These are phyloP conservation scores for Oryza meyeriana DNA, from an alignment of 176 grass and related monocot genomes.

Conservation along the genomic window DNA sequence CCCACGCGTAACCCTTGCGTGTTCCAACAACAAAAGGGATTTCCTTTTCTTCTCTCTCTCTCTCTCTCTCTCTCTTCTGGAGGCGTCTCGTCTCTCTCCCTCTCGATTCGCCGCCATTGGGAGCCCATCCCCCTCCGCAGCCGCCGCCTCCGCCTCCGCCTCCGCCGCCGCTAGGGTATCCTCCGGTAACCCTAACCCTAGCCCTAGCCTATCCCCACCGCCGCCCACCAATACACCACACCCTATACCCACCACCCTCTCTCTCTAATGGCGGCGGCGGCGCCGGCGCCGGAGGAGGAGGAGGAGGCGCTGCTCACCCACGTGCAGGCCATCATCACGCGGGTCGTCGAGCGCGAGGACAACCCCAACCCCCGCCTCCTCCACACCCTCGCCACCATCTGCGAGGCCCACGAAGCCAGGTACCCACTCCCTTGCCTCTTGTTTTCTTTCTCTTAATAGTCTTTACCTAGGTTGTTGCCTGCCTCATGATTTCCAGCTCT, in stretches of 20 bases:
- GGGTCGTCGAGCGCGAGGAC: conserved; percentile 54
- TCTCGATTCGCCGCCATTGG: background rate
- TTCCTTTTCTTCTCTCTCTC: background rate
- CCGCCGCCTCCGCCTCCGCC: background rate
- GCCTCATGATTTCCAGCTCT: background rate
- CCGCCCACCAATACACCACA: too few species aligned
- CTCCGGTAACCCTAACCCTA: conserved; percentile 26
- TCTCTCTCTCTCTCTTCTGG: background rate
- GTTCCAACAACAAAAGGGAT: background rate
- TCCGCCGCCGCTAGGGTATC: background rate
- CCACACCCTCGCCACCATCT: conserved; percentile 82
- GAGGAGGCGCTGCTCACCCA: conserved; percentile 47
- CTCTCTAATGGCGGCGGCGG: conserved; percentile 26
- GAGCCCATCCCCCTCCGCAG: too few species aligned
- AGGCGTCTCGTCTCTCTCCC: background rate
- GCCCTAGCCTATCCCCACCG: background rate
- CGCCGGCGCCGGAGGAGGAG: background rate
- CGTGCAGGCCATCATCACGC: conserved; percentile 52
- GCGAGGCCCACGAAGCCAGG: conserved; percentile 80
- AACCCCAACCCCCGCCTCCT: conserved; percentile 80
- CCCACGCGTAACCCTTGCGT: too few species aligned
- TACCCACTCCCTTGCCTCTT: background rate
- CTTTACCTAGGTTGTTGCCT: background rate
- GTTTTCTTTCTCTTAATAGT: background rate
- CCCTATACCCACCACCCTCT: background rate